Evolutionary conservation across 2,329 filamentous ascomycete species (phyloP).

Genomic region (Neonectria coccinea): DNA sequence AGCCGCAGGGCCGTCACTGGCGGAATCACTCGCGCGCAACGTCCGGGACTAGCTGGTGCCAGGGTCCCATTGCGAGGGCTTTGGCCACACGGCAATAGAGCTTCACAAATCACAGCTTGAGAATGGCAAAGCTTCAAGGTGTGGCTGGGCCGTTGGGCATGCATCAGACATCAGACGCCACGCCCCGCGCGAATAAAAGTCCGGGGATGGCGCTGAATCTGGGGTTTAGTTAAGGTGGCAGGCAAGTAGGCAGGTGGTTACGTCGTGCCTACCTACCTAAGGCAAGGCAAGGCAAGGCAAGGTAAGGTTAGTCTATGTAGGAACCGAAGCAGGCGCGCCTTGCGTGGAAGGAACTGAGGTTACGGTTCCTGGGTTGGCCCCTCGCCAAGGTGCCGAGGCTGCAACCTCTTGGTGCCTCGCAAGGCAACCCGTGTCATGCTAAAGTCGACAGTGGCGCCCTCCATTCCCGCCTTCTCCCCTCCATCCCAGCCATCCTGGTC

Average conservation of each 20-base stretch:
- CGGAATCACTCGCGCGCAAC: slow-evolving; percentile 4
- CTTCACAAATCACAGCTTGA: neutral
- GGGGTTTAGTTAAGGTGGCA: slow-evolving; percentile 4
- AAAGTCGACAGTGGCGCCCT: neutral
- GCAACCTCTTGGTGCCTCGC: neutral
- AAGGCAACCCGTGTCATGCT: neutral
- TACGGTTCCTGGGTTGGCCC: neutral
- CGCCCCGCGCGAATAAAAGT: slow-evolving; percentile 3
- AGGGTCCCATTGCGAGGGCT: neutral
- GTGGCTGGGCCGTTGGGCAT: neutral
- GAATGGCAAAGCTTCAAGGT: neutral
- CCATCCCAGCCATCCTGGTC: neutral
- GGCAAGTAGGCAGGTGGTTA: neutral
- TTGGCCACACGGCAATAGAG: neutral
- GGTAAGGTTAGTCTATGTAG: neutral
- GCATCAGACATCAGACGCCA: slow-evolving; percentile 4
- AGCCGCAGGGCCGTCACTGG: slow-evolving; percentile 5
- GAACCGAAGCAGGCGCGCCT: neutral
- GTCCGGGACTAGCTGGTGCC: slow-evolving; percentile 4
- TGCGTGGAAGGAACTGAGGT: neutral
- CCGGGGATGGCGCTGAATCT: slow-evolving; percentile 2
- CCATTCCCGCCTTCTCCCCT: neutral
- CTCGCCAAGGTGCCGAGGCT: slow-evolving; percentile 5
- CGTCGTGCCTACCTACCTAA: neutral
- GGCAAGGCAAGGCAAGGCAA: neutral